Evolutionary conservation across 805 yeast species (phyloP).

Genomic region (Metschnikowia proteae): DNA sequence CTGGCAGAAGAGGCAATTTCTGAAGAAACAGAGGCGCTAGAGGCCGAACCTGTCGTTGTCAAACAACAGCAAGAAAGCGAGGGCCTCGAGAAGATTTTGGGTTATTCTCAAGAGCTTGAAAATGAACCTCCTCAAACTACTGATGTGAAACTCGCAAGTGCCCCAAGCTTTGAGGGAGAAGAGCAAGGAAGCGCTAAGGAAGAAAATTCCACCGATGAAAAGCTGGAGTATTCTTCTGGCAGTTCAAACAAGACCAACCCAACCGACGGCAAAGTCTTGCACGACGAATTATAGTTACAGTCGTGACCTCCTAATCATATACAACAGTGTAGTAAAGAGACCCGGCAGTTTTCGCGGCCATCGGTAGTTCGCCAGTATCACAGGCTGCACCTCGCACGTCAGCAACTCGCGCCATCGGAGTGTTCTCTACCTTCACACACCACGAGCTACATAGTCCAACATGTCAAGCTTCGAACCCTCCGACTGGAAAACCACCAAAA

Average conservation of each 20-base stretch:
- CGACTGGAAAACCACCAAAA: slow-evolving; percentile 57
- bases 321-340: too few species aligned
- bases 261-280: neutral
- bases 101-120: neutral
- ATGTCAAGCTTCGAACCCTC: slow-evolving; percentile 49
- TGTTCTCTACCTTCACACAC: neutral
- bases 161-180: neutral
- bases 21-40: neutral
- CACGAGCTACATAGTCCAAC: neutral
- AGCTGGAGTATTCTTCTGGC: too few species aligned
- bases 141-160: neutral
- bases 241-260: neutral
- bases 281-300: slow-evolving; percentile 1
- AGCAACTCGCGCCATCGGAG: slow-evolving; percentile 3
- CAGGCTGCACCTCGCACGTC: slow-evolving; percentile 1
- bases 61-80: neutral
- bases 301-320: neutral
- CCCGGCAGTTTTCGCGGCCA: neutral
- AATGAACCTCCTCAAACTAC: neutral
- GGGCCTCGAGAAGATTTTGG: too few species aligned
- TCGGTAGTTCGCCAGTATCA: neutral
- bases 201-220: neutral
- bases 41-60: neutral
- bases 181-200: neutral
- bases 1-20: neutral